phyloP scores from a whole-genome alignment of 2,329 filamentous ascomycete genomes.

The Chaetomium sp. region DNA sequence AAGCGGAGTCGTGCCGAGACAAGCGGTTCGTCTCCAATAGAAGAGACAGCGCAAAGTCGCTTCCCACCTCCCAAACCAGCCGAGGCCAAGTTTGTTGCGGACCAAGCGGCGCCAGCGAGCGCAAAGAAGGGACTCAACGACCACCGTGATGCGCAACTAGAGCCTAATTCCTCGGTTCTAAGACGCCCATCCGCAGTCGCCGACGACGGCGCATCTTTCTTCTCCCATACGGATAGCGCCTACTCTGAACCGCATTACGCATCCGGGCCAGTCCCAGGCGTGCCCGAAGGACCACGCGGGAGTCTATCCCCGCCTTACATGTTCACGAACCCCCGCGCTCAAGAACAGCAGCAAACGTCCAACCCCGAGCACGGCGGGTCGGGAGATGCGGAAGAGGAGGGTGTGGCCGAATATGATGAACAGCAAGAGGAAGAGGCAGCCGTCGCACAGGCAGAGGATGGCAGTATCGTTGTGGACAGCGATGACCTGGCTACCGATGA shows the following conservation, averaged over 20 bases:
- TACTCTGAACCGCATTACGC: conserved; percentile 3
- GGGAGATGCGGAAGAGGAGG: conserved; percentile 5
- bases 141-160: background rate
- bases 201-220: conserved; percentile 6
- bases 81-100: background rate
- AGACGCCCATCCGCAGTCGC: conserved; percentile 1
- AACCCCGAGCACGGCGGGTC: background rate
- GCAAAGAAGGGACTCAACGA: background rate
- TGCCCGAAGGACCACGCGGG: conserved; percentile 1
- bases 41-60: background rate
- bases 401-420: conserved; percentile 6
- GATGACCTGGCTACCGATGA: conserved; percentile 26
- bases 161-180: background rate
- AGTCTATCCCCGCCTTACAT: conserved; percentile 11
- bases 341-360: background rate
- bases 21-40: conserved; percentile 3
- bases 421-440: conserved; percentile 20
- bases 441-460: conserved; percentile 24
- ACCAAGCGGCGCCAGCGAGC: background rate
- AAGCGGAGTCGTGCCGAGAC: conserved; percentile 11
- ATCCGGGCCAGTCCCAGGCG: conserved; percentile 1
- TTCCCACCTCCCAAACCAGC: background rate
- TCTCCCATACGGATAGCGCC: conserved; percentile 5
- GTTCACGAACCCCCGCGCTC: conserved; percentile 1
- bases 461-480: conserved; percentile 26